Conservation (phyloP, 2,329 filamentous ascomycete genomes). For the Penicillium sp. region DNA sequence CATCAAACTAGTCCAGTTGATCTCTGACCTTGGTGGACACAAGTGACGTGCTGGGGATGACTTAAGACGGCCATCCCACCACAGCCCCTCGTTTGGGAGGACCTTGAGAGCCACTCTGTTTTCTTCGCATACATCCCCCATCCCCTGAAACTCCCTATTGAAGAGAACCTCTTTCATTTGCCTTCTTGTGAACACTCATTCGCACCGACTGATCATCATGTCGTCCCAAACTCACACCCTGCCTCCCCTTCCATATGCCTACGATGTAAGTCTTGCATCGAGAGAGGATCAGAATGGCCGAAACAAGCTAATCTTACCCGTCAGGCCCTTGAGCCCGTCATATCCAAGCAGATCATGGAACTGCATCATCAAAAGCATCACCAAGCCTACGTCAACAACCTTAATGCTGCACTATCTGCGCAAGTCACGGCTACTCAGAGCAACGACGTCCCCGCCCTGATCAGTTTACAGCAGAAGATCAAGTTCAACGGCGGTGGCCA, state of each 20-base stretch:
- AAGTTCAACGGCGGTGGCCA: conserved; percentile 91
- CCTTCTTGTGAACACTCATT: background rate
- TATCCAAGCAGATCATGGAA: conserved; percentile 92
- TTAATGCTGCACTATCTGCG: conserved; percentile 74
- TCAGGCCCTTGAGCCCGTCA: conserved; percentile 74
- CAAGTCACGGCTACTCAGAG: conserved; percentile 61
- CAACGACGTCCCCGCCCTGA: conserved; percentile 65
- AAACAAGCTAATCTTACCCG: conserved; percentile 58
- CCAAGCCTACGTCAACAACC: conserved; percentile 86
- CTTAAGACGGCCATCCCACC: conserved; percentile 8
- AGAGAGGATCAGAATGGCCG: background rate
- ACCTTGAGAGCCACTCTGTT: conserved; percentile 20
- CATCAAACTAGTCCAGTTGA: background rate
- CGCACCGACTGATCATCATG: conserved; percentile 25
- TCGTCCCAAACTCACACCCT: conserved; percentile 58
- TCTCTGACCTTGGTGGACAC: conserved; percentile 21
- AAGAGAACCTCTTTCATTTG: background rate
- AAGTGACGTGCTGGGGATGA: conserved; percentile 1
- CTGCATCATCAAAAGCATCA: conserved; percentile 93
- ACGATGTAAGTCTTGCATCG: conserved; percentile 62
- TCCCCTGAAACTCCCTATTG: background rate
- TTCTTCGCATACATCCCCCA: background rate
- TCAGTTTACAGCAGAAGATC: conserved; percentile 70
- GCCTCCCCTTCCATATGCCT: conserved; percentile 68
- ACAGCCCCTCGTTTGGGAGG: conserved; percentile 5